Conservation (phyloP, 208 protist genomes). For the Leishmania major region DNA sequence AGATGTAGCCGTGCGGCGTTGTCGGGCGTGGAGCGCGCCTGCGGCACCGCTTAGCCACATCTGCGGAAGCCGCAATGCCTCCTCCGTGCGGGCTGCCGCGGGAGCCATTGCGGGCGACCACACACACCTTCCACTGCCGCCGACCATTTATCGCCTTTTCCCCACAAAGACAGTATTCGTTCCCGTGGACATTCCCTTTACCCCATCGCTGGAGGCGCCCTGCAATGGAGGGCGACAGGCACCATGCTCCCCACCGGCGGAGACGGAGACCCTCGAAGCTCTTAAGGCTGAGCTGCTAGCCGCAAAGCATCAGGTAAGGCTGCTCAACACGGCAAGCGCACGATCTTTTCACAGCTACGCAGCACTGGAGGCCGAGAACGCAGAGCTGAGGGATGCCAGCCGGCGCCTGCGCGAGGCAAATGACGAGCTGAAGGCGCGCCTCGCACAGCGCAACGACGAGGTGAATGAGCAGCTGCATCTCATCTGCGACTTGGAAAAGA, state of each 20-base stretch:
- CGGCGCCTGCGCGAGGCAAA: slow-evolving; percentile 36
- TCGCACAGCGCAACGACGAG: slow-evolving; percentile 37
- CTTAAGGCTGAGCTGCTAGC: slow-evolving; percentile 38
- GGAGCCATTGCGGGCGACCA: background rate
- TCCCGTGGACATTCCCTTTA: slow-evolving; percentile 5
- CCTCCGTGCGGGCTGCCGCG: background rate
- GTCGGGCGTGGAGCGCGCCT: slow-evolving; percentile 40
- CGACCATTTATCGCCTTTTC: slow-evolving; percentile 18
- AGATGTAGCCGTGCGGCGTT: slow-evolving; percentile 33
- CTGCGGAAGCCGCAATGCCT: background rate
- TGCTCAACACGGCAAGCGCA: slow-evolving; percentile 59
- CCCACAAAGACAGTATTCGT: slow-evolving; percentile 21
- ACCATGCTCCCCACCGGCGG: background rate
- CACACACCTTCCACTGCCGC: slow-evolving; percentile 4
- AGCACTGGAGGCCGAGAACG: slow-evolving; percentile 55
- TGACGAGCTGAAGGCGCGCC: slow-evolving; percentile 32
- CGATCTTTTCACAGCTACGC: slow-evolving; percentile 43
- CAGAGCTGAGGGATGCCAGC: slow-evolving; percentile 34
- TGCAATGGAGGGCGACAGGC: slow-evolving; percentile 3
- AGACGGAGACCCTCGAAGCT: background rate
- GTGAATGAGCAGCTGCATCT: slow-evolving; percentile 48
- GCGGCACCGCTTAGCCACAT: slow-evolving; percentile 33
- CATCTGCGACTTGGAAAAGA: slow-evolving; percentile 47
- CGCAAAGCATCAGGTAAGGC: slow-evolving; percentile 62
- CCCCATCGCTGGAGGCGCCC: background rate